Evolutionary conservation across 257 asterid species (phyloP), one percentile per base, ranked within the genome.

Genomic region (Forsythia viridissima): DNA sequence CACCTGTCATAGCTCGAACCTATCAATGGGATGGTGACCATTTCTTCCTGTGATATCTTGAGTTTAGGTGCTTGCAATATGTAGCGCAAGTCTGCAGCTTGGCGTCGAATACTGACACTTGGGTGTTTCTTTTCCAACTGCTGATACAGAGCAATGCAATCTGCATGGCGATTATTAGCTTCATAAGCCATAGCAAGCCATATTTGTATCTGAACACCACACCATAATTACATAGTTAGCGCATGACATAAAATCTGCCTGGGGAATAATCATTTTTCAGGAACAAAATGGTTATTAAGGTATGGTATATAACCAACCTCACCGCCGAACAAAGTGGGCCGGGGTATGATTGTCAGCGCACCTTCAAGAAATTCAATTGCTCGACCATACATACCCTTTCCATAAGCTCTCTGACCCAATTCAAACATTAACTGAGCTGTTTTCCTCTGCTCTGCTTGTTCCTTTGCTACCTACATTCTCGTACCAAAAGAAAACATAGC

Each of bases 171-270:
- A 79, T 93, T 95, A 69, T 92, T 93, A 65, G 99, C 99, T 84
- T 95, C 99, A 51, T 95, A 95, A 39, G 99, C 99, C 99, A 95
- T 95, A 4, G 99, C 99, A 72, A 95, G 91, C 99, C 99, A 95
- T 89, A 95, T 95, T 82, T 95, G 99, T 87, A 95, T 95, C 97
- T 95, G 91, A 72, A 68, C 61, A 57, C 20, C 75, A 37, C 30
- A 71, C 65, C 3, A 72, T 13, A n/a, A 57, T 52, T 37, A 8
- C 3, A 21, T 67, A 10, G 67, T 76, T 61, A 84, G 79, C 63
- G 4, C 20, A 48, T 67, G 59, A 52, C 61, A 16, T 52, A 16
- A 11, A 13, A 52, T 52, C 61, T 52, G 24, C 20, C 6, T 13
- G 61, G 8, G 20, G 21, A 18, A 52, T 52, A 52, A 52, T 52